Percentiles rank a stretch among this genome's conserved stretches.
phyloP scores from a whole-genome alignment of 2,329 filamentous ascomycete species.

The Periconia sp. region DNA sequence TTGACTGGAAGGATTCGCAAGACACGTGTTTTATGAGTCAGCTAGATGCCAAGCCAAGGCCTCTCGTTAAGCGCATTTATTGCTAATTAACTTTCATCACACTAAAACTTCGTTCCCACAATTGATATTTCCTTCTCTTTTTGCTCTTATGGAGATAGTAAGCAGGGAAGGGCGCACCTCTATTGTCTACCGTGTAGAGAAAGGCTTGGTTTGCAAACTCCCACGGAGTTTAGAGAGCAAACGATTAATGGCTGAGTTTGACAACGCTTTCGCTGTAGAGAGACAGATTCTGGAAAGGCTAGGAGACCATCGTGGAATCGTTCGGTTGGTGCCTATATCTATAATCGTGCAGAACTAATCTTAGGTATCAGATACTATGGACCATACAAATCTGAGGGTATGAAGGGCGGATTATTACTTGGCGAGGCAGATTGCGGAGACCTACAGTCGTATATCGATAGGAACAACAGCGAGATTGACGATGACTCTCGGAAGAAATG shows the following conservation, averaged over 20 bases:
- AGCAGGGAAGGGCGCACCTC: too few species aligned
- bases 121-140: too few species aligned
- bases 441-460: slow-evolving; percentile 15
- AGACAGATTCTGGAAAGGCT: slow-evolving; percentile 1
- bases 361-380: slow-evolving; percentile 8
- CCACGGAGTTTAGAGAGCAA: too few species aligned
- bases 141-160: too few species aligned
- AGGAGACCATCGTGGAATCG: slow-evolving; percentile 8
- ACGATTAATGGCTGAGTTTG: neutral
- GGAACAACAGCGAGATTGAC: slow-evolving; percentile 10
- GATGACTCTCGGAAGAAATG: slow-evolving; percentile 9
- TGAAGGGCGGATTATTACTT: slow-evolving; percentile 16
- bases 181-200: too few species aligned
- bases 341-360: neutral
- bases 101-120: too few species aligned
- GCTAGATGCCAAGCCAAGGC: too few species aligned
- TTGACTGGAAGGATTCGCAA: too few species aligned
- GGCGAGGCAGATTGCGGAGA: slow-evolving; percentile 14
- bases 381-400: slow-evolving; percentile 7
- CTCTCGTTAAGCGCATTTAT: too few species aligned
- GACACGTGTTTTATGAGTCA: too few species aligned
- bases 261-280: neutral
- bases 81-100: too few species aligned
- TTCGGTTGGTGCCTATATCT: slow-evolving; percentile 6
- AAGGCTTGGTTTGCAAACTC: too few species aligned